Base-by-base conservation (phyloP, 2,329 filamentous ascomycete species). In the Lasiodiplodia sp. region DNA sequence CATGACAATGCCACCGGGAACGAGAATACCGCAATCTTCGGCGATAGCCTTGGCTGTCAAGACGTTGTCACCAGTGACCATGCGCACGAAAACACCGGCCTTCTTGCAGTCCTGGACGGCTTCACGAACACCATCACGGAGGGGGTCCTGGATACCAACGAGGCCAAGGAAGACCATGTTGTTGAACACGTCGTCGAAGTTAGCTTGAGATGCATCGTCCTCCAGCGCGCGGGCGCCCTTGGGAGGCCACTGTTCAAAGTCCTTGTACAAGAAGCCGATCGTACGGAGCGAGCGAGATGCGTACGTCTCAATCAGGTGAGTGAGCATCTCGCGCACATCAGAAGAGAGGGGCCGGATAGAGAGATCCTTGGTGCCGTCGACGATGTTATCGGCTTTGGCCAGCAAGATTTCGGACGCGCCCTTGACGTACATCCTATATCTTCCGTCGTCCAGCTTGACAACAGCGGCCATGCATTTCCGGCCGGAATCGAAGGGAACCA, bases 211-310 rank as follows among this genome's bases (percentile, higher is more conserved):
- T 8, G 82, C 77, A 72, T 92, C 88, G 69, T 91, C 89, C 70
- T 90, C 87, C 38, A 85, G 78, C 37, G 79, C 84, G 52, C 82
- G 87, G 18, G 86, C 87, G 58, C 86, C 85, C 70, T 84, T 86
- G 4, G 93, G 93, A 31, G 94, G 94, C 94, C 94, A 92, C 66
- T 87, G 86, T 28, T 92, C 87, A 72, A 96, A 97, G 73, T 97
- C 94, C 68, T 89, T 91, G 80, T 93, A 96, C 66, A 93, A 85
- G 71, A 97, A 86, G 53, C 90, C 92, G 73, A 97, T 96, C 1
- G 94, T 96, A 71, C 94, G 88, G 38, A 97, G 85, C 8, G 93
- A 96, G 21, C 91, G 87, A 31, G 87, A 88, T 11, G 94, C 94
- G 76, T 97, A 97, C 57, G 85, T 87, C 71, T 90, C 88, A 73